Percentiles rank a stretch among this genome's conserved stretches.
phyloP scores from a whole-genome alignment of 306 rosid species.

The Casuarina cunninghamiana region DNA sequence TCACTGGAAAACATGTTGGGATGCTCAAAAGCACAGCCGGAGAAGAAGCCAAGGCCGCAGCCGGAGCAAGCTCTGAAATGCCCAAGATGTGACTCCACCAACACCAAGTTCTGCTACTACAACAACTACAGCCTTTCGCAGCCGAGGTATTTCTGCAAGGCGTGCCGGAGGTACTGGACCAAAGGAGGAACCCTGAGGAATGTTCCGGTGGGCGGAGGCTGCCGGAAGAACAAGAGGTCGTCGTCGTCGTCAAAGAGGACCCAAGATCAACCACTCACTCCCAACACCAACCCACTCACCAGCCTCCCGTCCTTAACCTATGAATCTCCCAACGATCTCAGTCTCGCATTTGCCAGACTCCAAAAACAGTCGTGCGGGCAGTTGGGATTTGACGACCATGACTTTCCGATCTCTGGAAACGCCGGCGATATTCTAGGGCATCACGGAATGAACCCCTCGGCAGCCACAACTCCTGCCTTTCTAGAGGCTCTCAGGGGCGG shows the following conservation, averaged over 20 bases:
- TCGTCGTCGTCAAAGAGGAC: conserved; percentile 54
- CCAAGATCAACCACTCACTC: conserved; percentile 59
- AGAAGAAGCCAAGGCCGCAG: conserved; percentile 67
- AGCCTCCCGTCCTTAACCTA: conserved; percentile 43
- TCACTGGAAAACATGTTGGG: conserved; percentile 79
- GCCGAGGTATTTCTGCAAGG: conserved; percentile 95
- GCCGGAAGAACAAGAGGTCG: conserved; percentile 89
- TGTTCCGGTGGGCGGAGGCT: conserved; percentile 98
- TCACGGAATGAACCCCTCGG: conserved; percentile 21
- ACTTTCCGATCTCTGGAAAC: conserved; percentile 47
- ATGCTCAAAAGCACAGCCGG: conserved; percentile 59
- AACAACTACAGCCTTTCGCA: conserved; percentile 94
- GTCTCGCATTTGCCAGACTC: conserved; percentile 81
- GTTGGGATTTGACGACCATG: conserved; percentile 61
- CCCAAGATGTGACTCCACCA: conserved; percentile 89
- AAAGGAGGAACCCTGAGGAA: conserved; percentile 95
- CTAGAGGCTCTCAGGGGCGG: conserved; percentile 62
- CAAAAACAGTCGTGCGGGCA: conserved; percentile 64
- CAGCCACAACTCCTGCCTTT: conserved; percentile 43
- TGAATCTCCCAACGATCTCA: conserved; percentile 64
- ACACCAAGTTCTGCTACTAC: conserved; percentile 98
- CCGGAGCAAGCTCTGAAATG: conserved; percentile 88
- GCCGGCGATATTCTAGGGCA: conserved; percentile 42
- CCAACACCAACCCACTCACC: conserved; percentile 45
- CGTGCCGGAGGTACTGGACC: conserved; percentile 97